A percentile compares a stretch with the other conserved stretches of the same genome.
Evolutionary conservation across 2,329 filamentous ascomycete species (phyloP).

Genomic region (Escovopsis sp.): DNA sequence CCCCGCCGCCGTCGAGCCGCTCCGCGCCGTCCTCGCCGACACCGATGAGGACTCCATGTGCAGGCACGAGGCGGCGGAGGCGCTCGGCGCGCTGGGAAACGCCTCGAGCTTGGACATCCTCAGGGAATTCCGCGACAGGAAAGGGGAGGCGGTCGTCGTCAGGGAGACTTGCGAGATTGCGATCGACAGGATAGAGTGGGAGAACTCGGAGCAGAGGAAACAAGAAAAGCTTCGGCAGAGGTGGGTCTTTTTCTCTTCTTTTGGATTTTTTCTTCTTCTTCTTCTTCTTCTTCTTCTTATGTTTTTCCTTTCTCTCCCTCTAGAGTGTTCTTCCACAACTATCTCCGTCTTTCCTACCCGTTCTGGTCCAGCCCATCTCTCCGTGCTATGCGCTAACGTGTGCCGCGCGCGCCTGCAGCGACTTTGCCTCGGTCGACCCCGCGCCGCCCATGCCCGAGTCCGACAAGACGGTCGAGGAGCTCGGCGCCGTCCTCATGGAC

Average conservation of each 20-base stretch:
- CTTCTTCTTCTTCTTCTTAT: too few species aligned
- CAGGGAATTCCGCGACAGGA: slow-evolving; percentile 56
- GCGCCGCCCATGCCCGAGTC: slow-evolving; percentile 72
- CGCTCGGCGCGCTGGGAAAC: slow-evolving; percentile 75
- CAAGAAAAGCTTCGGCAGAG: slow-evolving; percentile 68
- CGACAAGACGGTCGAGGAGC: slow-evolving; percentile 53
- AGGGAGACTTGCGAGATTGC: slow-evolving; percentile 95
- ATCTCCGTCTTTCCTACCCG: background rate
- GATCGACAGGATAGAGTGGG: slow-evolving; percentile 87
- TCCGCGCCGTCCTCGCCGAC: slow-evolving; percentile 63
- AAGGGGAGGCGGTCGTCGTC: slow-evolving; percentile 66
- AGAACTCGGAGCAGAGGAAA: slow-evolving; percentile 58
- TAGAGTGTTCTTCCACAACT: background rate
- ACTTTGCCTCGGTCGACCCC: slow-evolving; percentile 91
- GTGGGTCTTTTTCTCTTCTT: slow-evolving; percentile 29
- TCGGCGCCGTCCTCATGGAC: slow-evolving; percentile 68
- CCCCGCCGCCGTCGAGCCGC: slow-evolving; percentile 53
- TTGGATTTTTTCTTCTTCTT: too few species aligned
- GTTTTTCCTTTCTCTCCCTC: too few species aligned
- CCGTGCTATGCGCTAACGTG: too few species aligned
- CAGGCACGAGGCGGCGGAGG: slow-evolving; percentile 91
- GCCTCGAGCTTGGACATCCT: slow-evolving; percentile 59
- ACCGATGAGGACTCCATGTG: slow-evolving; percentile 85
- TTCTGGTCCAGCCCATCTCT: too few species aligned
- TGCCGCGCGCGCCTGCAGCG: slow-evolving; percentile 40